Conservation (phyloP, 805 yeast genomes). For the Diddensiella transvaalensis region DNA sequence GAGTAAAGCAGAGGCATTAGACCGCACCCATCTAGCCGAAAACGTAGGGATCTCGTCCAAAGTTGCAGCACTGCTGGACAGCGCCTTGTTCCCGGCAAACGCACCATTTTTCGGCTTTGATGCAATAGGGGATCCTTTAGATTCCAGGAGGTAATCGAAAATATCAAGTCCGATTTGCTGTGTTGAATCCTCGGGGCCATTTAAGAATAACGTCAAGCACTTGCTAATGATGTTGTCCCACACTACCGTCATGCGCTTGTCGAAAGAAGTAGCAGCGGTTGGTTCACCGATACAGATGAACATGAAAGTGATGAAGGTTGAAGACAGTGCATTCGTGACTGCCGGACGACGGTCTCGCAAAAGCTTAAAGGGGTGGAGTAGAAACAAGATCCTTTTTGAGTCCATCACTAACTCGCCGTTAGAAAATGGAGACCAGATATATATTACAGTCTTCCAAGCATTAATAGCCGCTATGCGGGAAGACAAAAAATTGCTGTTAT, state of each 20-base stretch:
- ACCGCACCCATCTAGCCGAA: constrained; percentile 17
- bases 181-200: background rate
- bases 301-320: constrained; percentile 7
- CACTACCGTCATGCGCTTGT: constrained; percentile 2
- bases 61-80: constrained; percentile 6
- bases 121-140: background rate
- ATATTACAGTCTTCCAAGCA: constrained; percentile 20
- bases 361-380: constrained; percentile 17
- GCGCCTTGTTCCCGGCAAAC: constrained; percentile 2
- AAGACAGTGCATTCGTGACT: constrained; percentile 9
- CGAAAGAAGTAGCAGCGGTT: background rate
- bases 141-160: constrained; percentile 4
- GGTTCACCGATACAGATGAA: constrained; percentile 8
- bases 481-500: constrained; percentile 15
- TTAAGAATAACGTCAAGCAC: background rate
- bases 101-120: background rate
- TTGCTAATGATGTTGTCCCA: constrained; percentile 7
- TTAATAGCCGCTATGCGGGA: constrained; percentile 17
- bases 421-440: constrained; percentile 16
- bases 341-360: constrained; percentile 13
- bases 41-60: constrained; percentile 15
- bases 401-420: constrained; percentile 1
- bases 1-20: constrained; percentile 10
- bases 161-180: background rate
- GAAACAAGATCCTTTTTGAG: constrained; percentile 7